Percentiles rank a stretch among this genome's conserved stretches.
Evolutionary conservation across 345 rosid species (phyloP).

Genomic region (Citrus reticulata): DNA sequence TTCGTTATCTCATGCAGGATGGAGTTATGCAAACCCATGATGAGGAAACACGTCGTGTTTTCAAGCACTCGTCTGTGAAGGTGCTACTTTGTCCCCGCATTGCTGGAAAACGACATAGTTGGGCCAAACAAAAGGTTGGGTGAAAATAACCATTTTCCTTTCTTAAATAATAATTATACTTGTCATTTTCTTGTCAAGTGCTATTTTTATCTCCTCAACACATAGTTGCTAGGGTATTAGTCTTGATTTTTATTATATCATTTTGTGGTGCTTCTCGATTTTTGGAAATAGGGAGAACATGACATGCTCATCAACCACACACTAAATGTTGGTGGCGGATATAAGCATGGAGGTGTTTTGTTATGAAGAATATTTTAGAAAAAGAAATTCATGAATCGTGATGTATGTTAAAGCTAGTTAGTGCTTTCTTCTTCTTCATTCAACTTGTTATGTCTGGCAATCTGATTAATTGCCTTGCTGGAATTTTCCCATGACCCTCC

Average conservation of each 20-base stretch:
- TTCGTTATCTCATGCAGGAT: constrained; percentile 53
- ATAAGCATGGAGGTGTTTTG: neutral
- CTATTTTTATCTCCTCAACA: neutral
- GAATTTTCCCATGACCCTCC: neutral
- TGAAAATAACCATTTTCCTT: constrained; percentile 4
- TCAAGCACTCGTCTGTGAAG: constrained; percentile 90
- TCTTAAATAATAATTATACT: neutral
- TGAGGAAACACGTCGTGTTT: constrained; percentile 92
- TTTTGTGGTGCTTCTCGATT: neutral
- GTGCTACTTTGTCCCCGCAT: constrained; percentile 87
- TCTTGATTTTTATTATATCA: neutral
- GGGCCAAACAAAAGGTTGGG: constrained; percentile 82
- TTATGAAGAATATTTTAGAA: neutral
- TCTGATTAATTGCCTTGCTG: neutral
- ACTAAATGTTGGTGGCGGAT: neutral
- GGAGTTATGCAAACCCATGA: constrained; percentile 96
- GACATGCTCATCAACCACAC: neutral
- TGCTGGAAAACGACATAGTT: constrained; percentile 94
- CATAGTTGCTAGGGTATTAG: neutral
- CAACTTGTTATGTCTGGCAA: neutral
- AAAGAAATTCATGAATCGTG: neutral
- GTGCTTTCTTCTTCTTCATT: neutral
- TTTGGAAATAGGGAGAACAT: neutral
- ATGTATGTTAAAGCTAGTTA: neutral
- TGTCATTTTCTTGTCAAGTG: no score